Percentiles rank a stretch among this genome's conserved stretches.
phyloP scores from a whole-genome alignment of 2,329 filamentous ascomycete genomes.

The Fusarium circinatum region DNA sequence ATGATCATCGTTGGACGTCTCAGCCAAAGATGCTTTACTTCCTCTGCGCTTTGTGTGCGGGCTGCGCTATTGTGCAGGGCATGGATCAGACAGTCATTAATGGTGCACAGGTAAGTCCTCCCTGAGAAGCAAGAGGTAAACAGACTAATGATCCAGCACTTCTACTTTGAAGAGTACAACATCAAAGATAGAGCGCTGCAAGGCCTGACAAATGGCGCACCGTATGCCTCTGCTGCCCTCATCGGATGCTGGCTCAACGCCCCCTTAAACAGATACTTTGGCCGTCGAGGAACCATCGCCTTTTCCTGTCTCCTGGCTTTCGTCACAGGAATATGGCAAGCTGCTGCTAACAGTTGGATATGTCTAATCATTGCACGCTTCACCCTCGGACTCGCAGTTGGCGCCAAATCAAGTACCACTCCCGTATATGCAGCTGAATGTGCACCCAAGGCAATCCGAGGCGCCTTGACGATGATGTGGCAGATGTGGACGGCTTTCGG shows the following conservation, averaged over 20 bases:
- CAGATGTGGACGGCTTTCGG: slow-evolving; percentile 66
- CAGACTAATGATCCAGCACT: slow-evolving; percentile 43
- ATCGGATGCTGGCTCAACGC: slow-evolving; percentile 53
- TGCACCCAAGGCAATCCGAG: slow-evolving; percentile 62
- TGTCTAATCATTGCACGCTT: slow-evolving; percentile 72
- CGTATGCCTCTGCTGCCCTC: slow-evolving; percentile 62
- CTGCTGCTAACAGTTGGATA: slow-evolving; percentile 60
- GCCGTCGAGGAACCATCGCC: slow-evolving; percentile 71
- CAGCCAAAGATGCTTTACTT: slow-evolving; percentile 56
- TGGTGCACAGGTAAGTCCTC: slow-evolving; percentile 55
- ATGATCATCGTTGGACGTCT: slow-evolving; percentile 66
- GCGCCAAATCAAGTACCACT: slow-evolving; percentile 62
- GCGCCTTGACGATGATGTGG: slow-evolving; percentile 65
- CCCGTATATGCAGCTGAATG: slow-evolving; percentile 66
- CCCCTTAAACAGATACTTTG: slow-evolving; percentile 66
- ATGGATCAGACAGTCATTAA: slow-evolving; percentile 73
- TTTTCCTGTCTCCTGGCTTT: slow-evolving; percentile 65
- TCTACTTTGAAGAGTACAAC: slow-evolving; percentile 49
- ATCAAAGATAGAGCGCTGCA: slow-evolving; percentile 48
- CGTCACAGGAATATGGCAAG: slow-evolving; percentile 57
- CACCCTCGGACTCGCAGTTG: slow-evolving; percentile 74
- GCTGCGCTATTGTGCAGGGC: slow-evolving; percentile 65
- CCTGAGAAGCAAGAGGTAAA: neutral
- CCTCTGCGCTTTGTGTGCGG: slow-evolving; percentile 38
- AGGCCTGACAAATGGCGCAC: slow-evolving; percentile 65